Base-by-base conservation (phyloP, 208 protist genomes). In the Trypanosoma cruzi region DNA sequence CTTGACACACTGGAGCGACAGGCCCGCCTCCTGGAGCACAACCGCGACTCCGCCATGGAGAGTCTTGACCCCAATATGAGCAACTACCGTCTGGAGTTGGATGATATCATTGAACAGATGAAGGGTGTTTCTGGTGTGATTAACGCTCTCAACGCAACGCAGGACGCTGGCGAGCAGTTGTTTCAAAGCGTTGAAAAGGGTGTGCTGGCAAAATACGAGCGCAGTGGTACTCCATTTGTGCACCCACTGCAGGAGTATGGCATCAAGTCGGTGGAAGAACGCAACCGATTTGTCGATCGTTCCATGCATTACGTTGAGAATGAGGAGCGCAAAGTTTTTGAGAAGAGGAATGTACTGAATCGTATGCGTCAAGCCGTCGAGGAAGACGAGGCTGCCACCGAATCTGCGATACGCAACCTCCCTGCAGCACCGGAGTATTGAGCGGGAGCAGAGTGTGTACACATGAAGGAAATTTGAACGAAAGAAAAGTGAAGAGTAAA, bases 1-100 rank as follows among this genome's bases (percentile, higher is more conserved):
- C 84, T 91, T 32, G 89, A 95, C 77, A 92, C 84, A 11, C 79
- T 95, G 55, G 84, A 92, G 82, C 89, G 89, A 42, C 89, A 95
- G 77, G 81, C 80, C 10, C 86, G 89, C 31, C 83, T 92, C 53
- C 73, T 85, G 2, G 71, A 88, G 71, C 85, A 92, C 80, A 90
- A 91, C 75, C 80, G 82, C 57, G 82, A 92, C 76, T 92, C 79
- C 26, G 73, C 89, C 2, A 90, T 95, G 86, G 89, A 95, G 48
- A 95, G 89, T 66, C 83, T 95, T 46, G 89, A 95, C 58, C 89
- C 89, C 28, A 92, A 95, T 64, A 75, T 86, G 67, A 78, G 85
- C 37, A 73, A 80, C 71, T 92, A 92, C 75, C 80, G 81, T 13
- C 57, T 64, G 18, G 82, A 95, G 71, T 64, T 91, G 73, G 80